Evolutionary conservation across 1,284 basidiomycete genomes (phyloP), one percentile per base, ranked within the genome.

Genomic region (Melampsora medusae): DNA sequence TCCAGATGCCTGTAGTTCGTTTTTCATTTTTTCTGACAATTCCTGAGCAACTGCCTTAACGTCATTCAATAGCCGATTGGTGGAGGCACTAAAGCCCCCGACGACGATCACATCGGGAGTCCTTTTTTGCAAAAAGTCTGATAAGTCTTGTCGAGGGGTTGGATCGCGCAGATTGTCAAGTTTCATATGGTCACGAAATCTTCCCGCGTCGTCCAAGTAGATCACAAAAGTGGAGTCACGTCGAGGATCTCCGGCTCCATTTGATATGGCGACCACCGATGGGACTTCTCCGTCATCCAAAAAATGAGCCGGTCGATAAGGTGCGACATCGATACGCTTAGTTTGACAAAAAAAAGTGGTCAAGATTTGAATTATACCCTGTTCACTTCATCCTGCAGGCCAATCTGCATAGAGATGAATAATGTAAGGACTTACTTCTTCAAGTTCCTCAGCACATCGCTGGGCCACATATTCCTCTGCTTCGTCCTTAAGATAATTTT

Each of bases 181-280:
- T 81, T 91, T 92, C 70, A 89, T 88, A 79, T 93, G 90, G 80
- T 97, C 92, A 25, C 93, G 90, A 81, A 97, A 86, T 71, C 92
- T 91, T 17, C 95, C 95, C 64, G 89, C 89, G 79, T 92, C 89
- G 81, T 98, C 95, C 69, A 98, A 83, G 84, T 90, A 92, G 70
- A 97, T 90, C 46, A 92, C 85, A 42, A 90, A 89, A 77, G 97
- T 92, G 1, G 90, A 90, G 83, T 99, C 96, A 80, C 90, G 91
- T 80, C 91, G 89, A 53, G 92, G 92, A 80, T 97, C 93, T 68
- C 97, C 97, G 81, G 91, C 90, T 62, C 97, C 97, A 88, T 94
- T 93, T 4, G 96, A 97, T 77, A 97, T 85, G 4, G 96, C 92
- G 50, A 99, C 86, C 4, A 99, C 93, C 7, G 91, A 90, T 0